Evolutionary conservation across 2,329 filamentous ascomycete genomes (phyloP), one percentile per base, ranked within the genome.

Genomic region (Exophiala mesophila): DNA sequence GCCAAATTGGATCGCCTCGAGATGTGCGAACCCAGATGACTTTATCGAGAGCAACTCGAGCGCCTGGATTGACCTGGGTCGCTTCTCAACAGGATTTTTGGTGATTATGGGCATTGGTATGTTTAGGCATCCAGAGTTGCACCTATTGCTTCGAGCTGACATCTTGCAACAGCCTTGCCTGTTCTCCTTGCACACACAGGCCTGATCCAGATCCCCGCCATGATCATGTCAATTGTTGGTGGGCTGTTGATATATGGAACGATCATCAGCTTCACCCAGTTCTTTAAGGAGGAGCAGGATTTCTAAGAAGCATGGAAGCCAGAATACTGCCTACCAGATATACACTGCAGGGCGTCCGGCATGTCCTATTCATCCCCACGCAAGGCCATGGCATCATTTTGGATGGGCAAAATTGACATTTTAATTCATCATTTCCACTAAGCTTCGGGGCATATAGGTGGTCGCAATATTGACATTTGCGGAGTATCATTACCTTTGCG

Each of bases 201-300:
- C 45, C 75, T 92, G 51, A 98, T 98, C 61, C 71, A 80, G 49
- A 66, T 84, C 44, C 82, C 87, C 39, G 92, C 92, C 36, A 94
- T 95, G 82, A 71, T 88, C 62, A 98, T 98, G 92, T 94, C 86
- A 39, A 85, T 98, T 57, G 69, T 90, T 39, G 92, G 92, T 19
- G 92, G 92, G 39, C 72, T 96, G 46, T 71, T 98, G 62, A 98
- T 98, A 63, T 98, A 98, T 68, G 87, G 88, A 44, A 98, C 92
- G 36, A 96, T 98, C 63, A 94, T 98, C 68, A 92, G 85, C 70
- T 98, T 98, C 67, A 83, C 85, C 54, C 85, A 96, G 81, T 98
- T 97, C 72, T 98, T 98, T 74, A 85, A 90, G 63, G 89, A 97
- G 67, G 88, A 97, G 64, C 85, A 94, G 62, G 92, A 97, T 58